Conservation (phyloP, 2,329 filamentous ascomycete genomes). For the Trichoderma endophyticum region DNA sequence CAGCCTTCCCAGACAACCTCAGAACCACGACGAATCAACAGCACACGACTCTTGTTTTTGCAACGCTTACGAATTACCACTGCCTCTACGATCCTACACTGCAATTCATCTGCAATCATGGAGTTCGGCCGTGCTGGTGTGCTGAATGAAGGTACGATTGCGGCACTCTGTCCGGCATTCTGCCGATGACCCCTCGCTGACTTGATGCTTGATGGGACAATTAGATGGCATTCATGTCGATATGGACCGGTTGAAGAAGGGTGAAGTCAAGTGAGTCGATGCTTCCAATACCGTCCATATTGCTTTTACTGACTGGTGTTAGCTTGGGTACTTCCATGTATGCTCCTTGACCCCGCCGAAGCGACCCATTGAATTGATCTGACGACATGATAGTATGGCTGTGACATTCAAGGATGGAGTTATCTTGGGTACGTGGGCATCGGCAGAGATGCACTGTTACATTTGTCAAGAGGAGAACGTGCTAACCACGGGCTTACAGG, state of each 20-base stretch:
- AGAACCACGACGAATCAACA: constrained; percentile 25
- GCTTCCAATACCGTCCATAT: neutral
- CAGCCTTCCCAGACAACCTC: constrained; percentile 31
- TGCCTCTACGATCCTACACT: neutral
- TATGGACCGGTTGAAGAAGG: constrained; percentile 98
- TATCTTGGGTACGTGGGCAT: constrained; percentile 65
- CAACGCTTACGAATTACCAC: neutral
- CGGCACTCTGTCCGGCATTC: constrained; percentile 13
- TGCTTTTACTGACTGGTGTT: constrained; percentile 31
- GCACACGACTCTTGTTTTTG: constrained; percentile 16
- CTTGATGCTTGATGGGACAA: constrained; percentile 20
- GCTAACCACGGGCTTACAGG: constrained; percentile 45
- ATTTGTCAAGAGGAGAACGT: neutral
- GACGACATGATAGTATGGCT: constrained; percentile 69
- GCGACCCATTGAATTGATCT: constrained; percentile 21
- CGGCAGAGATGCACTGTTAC: neutral
- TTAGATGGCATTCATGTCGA: constrained; percentile 98
- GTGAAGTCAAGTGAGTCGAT: constrained; percentile 87
- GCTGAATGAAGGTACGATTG: constrained; percentile 58
- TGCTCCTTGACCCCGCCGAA: constrained; percentile 36
- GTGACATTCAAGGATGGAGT: constrained; percentile 99
- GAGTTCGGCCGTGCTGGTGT: constrained; percentile 62
- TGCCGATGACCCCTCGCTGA: constrained; percentile 21
- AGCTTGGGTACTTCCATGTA: constrained; percentile 98
- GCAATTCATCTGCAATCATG: constrained; percentile 40